A percentile compares a stretch with the other conserved stretches of the same genome.
phyloP scores from a whole-genome alignment of 2,329 filamentous ascomycete genomes.

The Aspergillus ruber region DNA sequence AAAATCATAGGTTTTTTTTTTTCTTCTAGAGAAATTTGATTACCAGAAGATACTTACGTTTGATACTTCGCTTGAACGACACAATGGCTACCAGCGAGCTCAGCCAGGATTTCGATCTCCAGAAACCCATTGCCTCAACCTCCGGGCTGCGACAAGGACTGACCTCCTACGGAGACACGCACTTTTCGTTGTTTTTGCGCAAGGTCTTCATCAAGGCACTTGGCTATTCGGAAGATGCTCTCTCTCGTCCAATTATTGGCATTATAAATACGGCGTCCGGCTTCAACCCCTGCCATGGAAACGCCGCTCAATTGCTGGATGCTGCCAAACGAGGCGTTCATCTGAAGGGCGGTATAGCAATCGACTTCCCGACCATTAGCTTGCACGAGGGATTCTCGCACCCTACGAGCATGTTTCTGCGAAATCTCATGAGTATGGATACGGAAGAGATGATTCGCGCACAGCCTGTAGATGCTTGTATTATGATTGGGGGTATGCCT shows the following conservation, averaged over 20 bases:
- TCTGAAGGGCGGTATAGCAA: slow-evolving; percentile 58
- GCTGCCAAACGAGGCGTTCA: slow-evolving; percentile 64
- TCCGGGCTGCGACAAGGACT: slow-evolving; percentile 58
- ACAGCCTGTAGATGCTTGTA: slow-evolving; percentile 62
- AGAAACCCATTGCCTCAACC: slow-evolving; percentile 44
- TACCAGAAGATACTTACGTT: not conserved
- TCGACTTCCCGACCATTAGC: slow-evolving; percentile 70
- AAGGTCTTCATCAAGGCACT: slow-evolving; percentile 74
- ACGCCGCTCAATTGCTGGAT: slow-evolving; percentile 64
- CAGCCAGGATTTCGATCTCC: slow-evolving; percentile 52
- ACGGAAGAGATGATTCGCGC: slow-evolving; percentile 71
- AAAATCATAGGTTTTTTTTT: not conserved
- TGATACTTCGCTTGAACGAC: not conserved
- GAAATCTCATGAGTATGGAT: slow-evolving; percentile 74
- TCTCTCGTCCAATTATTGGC: slow-evolving; percentile 65
- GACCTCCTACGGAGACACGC: slow-evolving; percentile 64
- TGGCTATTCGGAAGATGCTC: slow-evolving; percentile 65
- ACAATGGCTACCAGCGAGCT: not conserved
- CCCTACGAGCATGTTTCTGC: slow-evolving; percentile 68
- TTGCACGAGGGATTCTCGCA: slow-evolving; percentile 62
- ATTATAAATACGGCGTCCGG: slow-evolving; percentile 67
- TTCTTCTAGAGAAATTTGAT: not conserved
- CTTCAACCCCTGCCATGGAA: slow-evolving; percentile 66
- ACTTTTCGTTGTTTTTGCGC: slow-evolving; percentile 67
- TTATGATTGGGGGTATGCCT: slow-evolving; percentile 57